Conservation (phyloP, 2,329 filamentous ascomycete species). For the Thielaviopsis cerberus region DNA sequence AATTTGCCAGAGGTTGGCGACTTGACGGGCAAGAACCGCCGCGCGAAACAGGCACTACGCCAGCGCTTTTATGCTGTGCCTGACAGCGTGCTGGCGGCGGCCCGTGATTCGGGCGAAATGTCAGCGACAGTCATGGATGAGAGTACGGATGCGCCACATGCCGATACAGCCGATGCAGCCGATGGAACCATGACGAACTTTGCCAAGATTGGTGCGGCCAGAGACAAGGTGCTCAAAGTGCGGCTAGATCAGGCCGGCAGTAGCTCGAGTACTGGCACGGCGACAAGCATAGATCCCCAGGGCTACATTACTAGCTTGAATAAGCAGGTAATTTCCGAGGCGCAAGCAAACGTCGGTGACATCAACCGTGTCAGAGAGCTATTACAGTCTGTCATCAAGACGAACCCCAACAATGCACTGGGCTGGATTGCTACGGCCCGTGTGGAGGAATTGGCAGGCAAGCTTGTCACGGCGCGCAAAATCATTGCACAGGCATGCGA, state of each 20-base stretch:
- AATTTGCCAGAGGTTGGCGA: conserved; percentile 91
- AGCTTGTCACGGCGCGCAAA: conserved; percentile 72
- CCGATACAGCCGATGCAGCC: conserved; percentile 36
- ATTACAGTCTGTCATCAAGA: conserved; percentile 92
- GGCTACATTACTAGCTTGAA: conserved; percentile 87
- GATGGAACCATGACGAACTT: conserved; percentile 97
- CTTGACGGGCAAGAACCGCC: conserved; percentile 80
- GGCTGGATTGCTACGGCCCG: conserved; percentile 92
- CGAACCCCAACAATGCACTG: conserved; percentile 83
- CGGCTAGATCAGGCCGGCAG: conserved; percentile 55
- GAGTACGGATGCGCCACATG: conserved; percentile 17
- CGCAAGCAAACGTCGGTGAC: conserved; percentile 74
- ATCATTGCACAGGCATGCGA: conserved; percentile 77
- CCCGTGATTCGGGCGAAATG: conserved; percentile 61
- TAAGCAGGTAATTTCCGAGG: conserved; percentile 60
- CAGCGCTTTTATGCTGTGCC: conserved; percentile 91
- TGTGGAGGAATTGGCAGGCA: conserved; percentile 81
- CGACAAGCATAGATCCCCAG: conserved; percentile 83
- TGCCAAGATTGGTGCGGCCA: conserved; percentile 84
- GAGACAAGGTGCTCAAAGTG: conserved; percentile 91
- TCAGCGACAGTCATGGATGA: conserved; percentile 81
- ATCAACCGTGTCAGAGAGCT: conserved; percentile 84
- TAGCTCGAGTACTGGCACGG: conserved; percentile 57
- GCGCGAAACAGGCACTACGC: conserved; percentile 63
- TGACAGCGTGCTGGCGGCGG: conserved; percentile 81